Evolutionary conservation across 345 rosid genomes (phyloP), one percentile per base, ranked within the genome.

Genomic region (Microthlaspi erraticum): DNA sequence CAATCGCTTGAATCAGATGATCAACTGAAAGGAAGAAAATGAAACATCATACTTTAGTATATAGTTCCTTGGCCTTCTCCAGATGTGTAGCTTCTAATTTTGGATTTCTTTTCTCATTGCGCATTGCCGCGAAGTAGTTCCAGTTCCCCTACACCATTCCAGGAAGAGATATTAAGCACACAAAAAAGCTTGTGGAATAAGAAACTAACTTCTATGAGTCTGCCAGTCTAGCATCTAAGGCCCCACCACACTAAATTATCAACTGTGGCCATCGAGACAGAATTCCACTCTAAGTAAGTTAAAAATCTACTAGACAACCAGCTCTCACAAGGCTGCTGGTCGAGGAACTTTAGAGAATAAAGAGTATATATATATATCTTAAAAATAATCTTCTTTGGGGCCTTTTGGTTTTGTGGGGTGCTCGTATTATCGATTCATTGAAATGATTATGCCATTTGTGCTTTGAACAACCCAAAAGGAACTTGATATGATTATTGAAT

Each of bases 41-140:
- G 14, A 43, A 43, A 58, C 33, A 69, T 39, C 90, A 50, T 88
- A 94, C 99, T 78, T 81, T 86, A 19, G 96, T 87, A 70, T 85
- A 94, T 13, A 91, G 91, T 84, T 94, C 96, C 86, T 89, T 91
- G 64, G 99, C 95, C 78, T 94, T 93, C 78, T 94, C 99, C 84
- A 94, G 81, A 82, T 94, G 99, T 26, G 99, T 91, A 56, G 95
- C 97, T 84, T 94, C 99, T 85, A 91, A 77, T 87, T 94, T 94
- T 3, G 96, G 96, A 73, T 85, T 83, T 82, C 97, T 86, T 85
- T 91, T 94, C 86, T 94, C 99, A 79, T 89, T 94, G 70, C 97
- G 97, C 82, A 94, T 77, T 65, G 97, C 97, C 8, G 99, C 97
- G 44, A 84, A 94, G 81, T 94, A 94, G 79, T 91, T 91, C 99